Evolutionary conservation across 1,284 basidiomycete species (phyloP), one percentile per base, ranked within the genome.

Genomic region (Schizophyllum amplum): DNA sequence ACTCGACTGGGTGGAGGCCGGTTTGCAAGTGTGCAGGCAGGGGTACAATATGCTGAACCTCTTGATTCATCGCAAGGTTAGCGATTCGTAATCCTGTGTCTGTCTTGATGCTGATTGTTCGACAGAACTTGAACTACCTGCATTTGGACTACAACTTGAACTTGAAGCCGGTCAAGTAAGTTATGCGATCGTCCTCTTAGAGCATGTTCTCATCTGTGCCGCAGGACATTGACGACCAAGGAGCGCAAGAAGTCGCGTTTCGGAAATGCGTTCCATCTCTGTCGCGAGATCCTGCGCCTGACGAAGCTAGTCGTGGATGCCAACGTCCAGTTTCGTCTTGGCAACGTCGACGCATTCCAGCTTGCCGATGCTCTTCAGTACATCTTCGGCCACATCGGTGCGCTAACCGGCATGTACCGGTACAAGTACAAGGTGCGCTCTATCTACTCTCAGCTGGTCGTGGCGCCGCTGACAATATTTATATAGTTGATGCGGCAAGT

Each of bases 1-100:
- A 62, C 76, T 99, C 65, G 97, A 99, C 72, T 99, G 97, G 97
- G 96, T 99, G 26, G 97, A 99, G 72, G 97, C 96, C 3, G 97
- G 97, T 67, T 76, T 99, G 60, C 97, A 99, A 74, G 97, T 99
- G 56, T 97, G 94, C 75, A 79, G 96, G 63, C 97, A 99, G 71
- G 96, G 96, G 27, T 99, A 98, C 77, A 99, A 99, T 76, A 99
- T 99, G 97, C 78, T 99, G 62, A 99, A 99, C 72, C 78, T 99
- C 27, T 80, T 99, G 60, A 99, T 99, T 65, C 97, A 99, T 75
- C 94, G 97, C 72, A 99, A 99, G 79, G 90, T 85, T 65, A 51
- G 71, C 67, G 20, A 55, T 55, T 46, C 9, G n/a, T 21, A 11
- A n/a, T 5, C 13, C 11, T 21, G 13, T 50, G n/a, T 46, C 42